A percentile compares a stretch with the other conserved stretches of the same genome.
phyloP scores from a whole-genome alignment of 2,329 filamentous ascomycete genomes.

The Emmonsiellopsis sp. region DNA sequence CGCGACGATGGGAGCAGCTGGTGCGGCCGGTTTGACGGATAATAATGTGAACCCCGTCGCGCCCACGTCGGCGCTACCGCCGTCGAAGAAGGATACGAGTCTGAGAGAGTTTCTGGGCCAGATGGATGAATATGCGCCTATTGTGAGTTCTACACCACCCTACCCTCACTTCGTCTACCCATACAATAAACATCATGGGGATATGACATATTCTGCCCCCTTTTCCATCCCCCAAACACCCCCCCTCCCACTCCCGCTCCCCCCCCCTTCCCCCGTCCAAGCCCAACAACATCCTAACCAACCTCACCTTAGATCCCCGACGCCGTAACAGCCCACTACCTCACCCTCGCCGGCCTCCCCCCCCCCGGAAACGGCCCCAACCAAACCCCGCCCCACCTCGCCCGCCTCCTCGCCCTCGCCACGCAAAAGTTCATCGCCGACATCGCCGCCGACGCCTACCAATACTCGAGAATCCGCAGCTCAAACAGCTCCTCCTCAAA shows the following conservation, averaged over 20 bases:
- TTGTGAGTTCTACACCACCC: slow-evolving; percentile 52
- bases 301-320: slow-evolving; percentile 69
- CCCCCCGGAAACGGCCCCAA: slow-evolving; percentile 78
- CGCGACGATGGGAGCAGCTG: slow-evolving; percentile 8
- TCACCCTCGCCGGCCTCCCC: slow-evolving; percentile 88
- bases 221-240: not conserved
- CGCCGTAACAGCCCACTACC: slow-evolving; percentile 95
- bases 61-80: slow-evolving; percentile 32
- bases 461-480: slow-evolving; percentile 92
- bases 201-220: not conserved
- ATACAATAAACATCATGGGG: not conserved
- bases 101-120: slow-evolving; percentile 87
- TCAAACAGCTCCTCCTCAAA: slow-evolving; percentile 78
- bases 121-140: slow-evolving; percentile 97
- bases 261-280: not conserved
- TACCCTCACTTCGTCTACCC: not conserved
- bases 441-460: slow-evolving; percentile 93
- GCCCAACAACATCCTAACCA: slow-evolving; percentile 6
- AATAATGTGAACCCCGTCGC: slow-evolving; percentile 15
- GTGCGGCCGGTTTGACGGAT: slow-evolving; percentile 19
- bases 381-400: slow-evolving; percentile 66
- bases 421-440: slow-evolving; percentile 99
- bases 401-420: slow-evolving; percentile 88
- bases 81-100: slow-evolving; percentile 82
- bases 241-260: slow-evolving; percentile 4